phyloP scores from a whole-genome alignment of 2,329 filamentous ascomycete genomes.

The Amesomyces nigricolor region DNA sequence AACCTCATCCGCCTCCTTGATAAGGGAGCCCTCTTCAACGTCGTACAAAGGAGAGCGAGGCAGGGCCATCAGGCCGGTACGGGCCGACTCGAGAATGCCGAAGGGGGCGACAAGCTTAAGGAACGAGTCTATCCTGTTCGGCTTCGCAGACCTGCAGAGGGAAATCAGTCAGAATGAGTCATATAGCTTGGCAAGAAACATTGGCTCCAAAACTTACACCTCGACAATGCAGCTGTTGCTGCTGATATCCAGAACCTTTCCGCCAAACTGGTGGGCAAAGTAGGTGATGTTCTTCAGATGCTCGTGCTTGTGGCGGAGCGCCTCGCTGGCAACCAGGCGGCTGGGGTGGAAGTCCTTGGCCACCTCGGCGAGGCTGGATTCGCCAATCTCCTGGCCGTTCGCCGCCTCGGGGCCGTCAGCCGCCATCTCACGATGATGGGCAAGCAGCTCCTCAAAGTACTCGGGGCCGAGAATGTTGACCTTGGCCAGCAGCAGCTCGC shows the following conservation, averaged over 20 bases:
- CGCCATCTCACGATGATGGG: slow-evolving; percentile 88
- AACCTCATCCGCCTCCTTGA: slow-evolving; percentile 87
- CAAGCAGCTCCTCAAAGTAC: slow-evolving; percentile 94
- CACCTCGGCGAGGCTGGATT: slow-evolving; percentile 41
- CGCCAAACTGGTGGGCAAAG: slow-evolving; percentile 93
- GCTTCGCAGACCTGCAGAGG: slow-evolving; percentile 77
- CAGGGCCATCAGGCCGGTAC: slow-evolving; percentile 94
- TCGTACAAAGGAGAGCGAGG: slow-evolving; percentile 84
- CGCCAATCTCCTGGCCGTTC: slow-evolving; percentile 31
- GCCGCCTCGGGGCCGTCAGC: slow-evolving; percentile 45
- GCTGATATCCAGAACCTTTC: slow-evolving; percentile 96
- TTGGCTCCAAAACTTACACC: slow-evolving; percentile 56
- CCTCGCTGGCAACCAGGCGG: slow-evolving; percentile 78
- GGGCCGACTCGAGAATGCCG: slow-evolving; percentile 90
- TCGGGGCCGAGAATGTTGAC: slow-evolving; percentile 94
- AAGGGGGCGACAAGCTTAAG: slow-evolving; percentile 93
- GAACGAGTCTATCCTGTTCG: slow-evolving; percentile 89
- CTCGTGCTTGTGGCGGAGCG: slow-evolving; percentile 92
- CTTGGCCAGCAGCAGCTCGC: slow-evolving; percentile 91
- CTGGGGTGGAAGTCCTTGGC: slow-evolving; percentile 80
- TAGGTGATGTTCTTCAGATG: slow-evolving; percentile 95
- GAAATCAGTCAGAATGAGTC: slow-evolving; percentile 20
- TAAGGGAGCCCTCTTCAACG: slow-evolving; percentile 59
- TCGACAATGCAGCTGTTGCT: slow-evolving; percentile 98
- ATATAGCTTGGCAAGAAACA: slow-evolving; percentile 3